phyloP scores from a whole-genome alignment of 2,329 filamentous ascomycete genomes.

The Venturia pyrina region DNA sequence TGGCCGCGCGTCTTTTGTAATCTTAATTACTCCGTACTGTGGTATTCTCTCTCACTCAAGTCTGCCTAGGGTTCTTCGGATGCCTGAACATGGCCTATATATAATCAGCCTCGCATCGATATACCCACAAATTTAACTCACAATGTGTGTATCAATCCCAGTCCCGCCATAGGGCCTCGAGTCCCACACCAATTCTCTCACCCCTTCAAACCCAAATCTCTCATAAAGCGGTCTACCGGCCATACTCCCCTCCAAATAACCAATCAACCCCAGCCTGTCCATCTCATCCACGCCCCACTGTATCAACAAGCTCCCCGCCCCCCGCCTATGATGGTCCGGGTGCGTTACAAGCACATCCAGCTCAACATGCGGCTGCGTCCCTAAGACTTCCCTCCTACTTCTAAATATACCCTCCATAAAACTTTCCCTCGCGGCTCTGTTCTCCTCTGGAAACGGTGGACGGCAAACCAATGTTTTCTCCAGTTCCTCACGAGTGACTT shows the following conservation, averaged over 20 bases:
- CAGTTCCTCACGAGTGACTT: conserved; percentile 24
- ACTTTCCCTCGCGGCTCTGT: conserved; percentile 17
- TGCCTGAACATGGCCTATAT: not conserved
- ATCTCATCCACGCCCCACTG: conserved; percentile 10
- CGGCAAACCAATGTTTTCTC: conserved; percentile 19
- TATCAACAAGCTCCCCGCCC: conserved; percentile 10
- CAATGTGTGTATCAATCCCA: conserved; percentile 8
- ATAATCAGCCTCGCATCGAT: not conserved
- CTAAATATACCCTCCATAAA: conserved; percentile 21
- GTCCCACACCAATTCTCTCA: conserved; percentile 9
- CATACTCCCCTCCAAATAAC: conserved; percentile 9
- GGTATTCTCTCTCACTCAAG: not conserved
- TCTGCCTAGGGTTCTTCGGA: not conserved
- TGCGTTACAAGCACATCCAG: conserved; percentile 7
- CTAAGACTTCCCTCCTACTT: conserved; percentile 23
- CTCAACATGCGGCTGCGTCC: conserved; percentile 20
- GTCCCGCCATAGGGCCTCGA: not conserved
- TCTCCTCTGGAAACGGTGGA: conserved; percentile 19
- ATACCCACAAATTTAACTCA: not conserved
- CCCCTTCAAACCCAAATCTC: conserved; percentile 6
- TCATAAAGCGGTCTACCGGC: conserved; percentile 7
- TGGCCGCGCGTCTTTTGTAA: not conserved
- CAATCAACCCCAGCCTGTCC: conserved; percentile 6
- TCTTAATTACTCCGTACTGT: too few relatives aligned
- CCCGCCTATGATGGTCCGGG: conserved; percentile 10